These are phyloP conservation scores for Ulmus americana DNA, from an alignment of 331 rosid species.

Conservation along the genomic window DNA sequence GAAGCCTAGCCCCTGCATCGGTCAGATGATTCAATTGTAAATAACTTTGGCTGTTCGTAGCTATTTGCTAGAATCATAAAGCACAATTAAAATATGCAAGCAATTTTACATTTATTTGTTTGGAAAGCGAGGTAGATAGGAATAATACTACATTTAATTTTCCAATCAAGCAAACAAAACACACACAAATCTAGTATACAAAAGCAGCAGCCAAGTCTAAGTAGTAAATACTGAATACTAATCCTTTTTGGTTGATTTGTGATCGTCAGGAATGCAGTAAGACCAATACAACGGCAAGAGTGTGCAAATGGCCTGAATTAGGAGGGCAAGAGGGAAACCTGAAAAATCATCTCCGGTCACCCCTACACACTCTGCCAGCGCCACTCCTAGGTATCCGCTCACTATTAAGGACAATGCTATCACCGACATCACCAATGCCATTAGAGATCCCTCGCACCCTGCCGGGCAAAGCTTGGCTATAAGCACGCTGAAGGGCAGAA, in stretches of 20 bases:
- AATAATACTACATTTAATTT: no score
- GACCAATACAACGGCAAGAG: conserved; percentile 69
- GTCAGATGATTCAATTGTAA: no score
- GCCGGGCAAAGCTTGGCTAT: conserved; percentile 69
- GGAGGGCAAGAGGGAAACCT: conserved; percentile 61
- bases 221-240: background rate
- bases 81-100: no score
- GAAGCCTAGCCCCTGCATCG: no score
- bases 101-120: no score
- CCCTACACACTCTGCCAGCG: conserved; percentile 58
- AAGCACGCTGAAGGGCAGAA: conserved; percentile 69
- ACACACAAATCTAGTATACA: no score
- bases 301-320: conserved; percentile 71
- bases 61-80: no score
- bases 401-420: conserved; percentile 64
- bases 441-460: conserved; percentile 88
- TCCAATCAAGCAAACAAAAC: no score
- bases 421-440: conserved; percentile 85
- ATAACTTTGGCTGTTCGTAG: no score
- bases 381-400: conserved; percentile 86
- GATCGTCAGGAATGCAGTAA: conserved; percentile 50
- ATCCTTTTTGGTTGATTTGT: conserved; percentile 23
- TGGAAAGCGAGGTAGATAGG: no score
- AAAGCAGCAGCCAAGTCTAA: no score
- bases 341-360: conserved; percentile 68